phyloP scores from a whole-genome alignment of 371 early-diverging fungal genomes.

The Batrachochytrium dendrobatidis region DNA sequence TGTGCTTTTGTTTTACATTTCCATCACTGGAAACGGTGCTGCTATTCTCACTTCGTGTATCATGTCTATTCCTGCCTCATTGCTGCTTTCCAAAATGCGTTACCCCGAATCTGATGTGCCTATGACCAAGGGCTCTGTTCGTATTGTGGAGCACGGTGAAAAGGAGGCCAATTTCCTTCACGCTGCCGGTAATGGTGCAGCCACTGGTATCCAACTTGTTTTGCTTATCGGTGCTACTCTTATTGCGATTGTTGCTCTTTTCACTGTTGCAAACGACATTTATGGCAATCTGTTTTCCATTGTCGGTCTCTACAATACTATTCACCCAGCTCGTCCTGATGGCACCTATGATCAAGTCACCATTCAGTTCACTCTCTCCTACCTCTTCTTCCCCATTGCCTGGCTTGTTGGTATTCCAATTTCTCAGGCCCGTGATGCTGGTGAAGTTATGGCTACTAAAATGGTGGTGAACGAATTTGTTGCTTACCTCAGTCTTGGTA shows the following conservation, averaged over 20 bases:
- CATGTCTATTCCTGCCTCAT: slow-evolving; percentile 87
- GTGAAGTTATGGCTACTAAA: slow-evolving; percentile 77
- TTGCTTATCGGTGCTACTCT: slow-evolving; percentile 70
- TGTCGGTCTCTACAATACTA: slow-evolving; percentile 46
- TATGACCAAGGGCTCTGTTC: slow-evolving; percentile 58
- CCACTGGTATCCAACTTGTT: slow-evolving; percentile 68
- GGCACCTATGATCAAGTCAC: slow-evolving; percentile 10
- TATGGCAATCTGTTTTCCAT: slow-evolving; percentile 72
- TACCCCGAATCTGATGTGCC: slow-evolving; percentile 79
- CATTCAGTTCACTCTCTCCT: slow-evolving; percentile 64
- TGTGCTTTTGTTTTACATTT: slow-evolving; percentile 52
- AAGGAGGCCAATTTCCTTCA: slow-evolving; percentile 71
- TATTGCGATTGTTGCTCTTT: slow-evolving; percentile 65
- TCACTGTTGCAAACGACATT: slow-evolving; percentile 59
- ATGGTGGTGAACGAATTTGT: slow-evolving; percentile 87
- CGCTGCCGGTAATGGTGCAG: slow-evolving; percentile 81
- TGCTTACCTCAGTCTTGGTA: slow-evolving; percentile 51
- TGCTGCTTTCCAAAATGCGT: slow-evolving; percentile 79
- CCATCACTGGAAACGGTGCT: slow-evolving; percentile 20
- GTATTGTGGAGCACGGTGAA: slow-evolving; percentile 51
- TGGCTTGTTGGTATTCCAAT: slow-evolving; percentile 71
- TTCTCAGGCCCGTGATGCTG: slow-evolving; percentile 52
- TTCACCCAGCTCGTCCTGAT: not conserved
- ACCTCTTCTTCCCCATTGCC: slow-evolving; percentile 69
- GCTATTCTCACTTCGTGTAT: slow-evolving; percentile 64